Conservation (phyloP, 2,329 filamentous ascomycete genomes). For the Stemphylium lycopersici region DNA sequence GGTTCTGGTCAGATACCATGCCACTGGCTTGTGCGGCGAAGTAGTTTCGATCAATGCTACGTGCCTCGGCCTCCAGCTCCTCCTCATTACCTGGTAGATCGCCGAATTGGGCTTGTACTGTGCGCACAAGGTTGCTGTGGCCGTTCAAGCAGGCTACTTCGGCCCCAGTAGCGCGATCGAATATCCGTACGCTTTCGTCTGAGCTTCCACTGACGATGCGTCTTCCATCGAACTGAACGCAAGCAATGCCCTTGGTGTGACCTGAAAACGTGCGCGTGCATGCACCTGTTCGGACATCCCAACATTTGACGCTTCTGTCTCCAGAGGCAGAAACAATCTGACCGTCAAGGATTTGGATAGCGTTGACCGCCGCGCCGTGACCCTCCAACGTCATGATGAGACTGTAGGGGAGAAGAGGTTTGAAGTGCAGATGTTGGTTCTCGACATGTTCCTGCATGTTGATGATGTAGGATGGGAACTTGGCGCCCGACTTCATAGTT, state of each 20-base stretch:
- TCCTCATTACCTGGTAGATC: slow-evolving; percentile 81
- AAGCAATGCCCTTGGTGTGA: slow-evolving; percentile 94
- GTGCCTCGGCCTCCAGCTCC: slow-evolving; percentile 75
- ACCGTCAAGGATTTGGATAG: slow-evolving; percentile 84
- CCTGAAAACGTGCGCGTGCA: slow-evolving; percentile 81
- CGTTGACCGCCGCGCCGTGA: slow-evolving; percentile 91
- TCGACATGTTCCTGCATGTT: slow-evolving; percentile 53
- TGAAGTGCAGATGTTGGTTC: slow-evolving; percentile 52
- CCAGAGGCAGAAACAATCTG: slow-evolving; percentile 95
- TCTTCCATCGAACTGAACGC: slow-evolving; percentile 93
- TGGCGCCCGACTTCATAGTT: slow-evolving; percentile 52
- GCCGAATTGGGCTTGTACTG: slow-evolving; percentile 92
- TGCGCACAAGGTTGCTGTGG: slow-evolving; percentile 85
- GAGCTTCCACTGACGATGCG: slow-evolving; percentile 95
- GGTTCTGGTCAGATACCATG: slow-evolving; percentile 38
- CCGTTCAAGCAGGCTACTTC: slow-evolving; percentile 87
- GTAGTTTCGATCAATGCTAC: slow-evolving; percentile 74
- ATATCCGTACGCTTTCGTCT: slow-evolving; percentile 94
- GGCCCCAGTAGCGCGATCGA: slow-evolving; percentile 81
- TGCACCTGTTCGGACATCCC: slow-evolving; percentile 82
- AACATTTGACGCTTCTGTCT: slow-evolving; percentile 91
- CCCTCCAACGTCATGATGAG: slow-evolving; percentile 81
- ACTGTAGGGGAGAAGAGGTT: slow-evolving; percentile 70
- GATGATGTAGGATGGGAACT: slow-evolving; percentile 61
- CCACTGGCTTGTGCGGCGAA: slow-evolving; percentile 63